Percentiles rank a stretch among this genome's conserved stretches.
These are phyloP conservation scores for Dichomitus squalens DNA, from an alignment of 1,284 basidiomycete species.

Conservation along the genomic window DNA sequence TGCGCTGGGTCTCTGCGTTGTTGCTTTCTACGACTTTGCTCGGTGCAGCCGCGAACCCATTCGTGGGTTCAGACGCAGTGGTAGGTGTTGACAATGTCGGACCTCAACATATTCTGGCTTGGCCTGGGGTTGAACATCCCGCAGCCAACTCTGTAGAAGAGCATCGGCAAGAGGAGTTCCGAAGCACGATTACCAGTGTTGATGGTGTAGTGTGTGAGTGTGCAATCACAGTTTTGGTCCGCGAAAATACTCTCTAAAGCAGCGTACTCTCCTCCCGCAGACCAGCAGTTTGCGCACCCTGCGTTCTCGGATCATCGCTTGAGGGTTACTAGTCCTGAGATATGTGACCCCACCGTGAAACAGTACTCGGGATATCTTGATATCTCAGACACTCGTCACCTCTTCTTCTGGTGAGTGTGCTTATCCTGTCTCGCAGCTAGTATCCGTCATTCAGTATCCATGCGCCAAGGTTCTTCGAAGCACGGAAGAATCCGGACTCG, in stretches of 20 bases:
- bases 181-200: not conserved
- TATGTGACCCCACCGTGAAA: slow-evolving; percentile 85
- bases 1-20: not conserved
- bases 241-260: not conserved
- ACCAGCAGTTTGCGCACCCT: slow-evolving; percentile 78
- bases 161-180: not conserved
- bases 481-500: slow-evolving; percentile 67
- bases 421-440: not conserved
- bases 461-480: slow-evolving; percentile 78
- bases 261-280: slow-evolving; percentile 36
- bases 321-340: slow-evolving; percentile 67
- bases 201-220: not conserved
- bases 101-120: not conserved
- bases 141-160: not conserved
- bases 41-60: not conserved
- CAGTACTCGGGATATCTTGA: slow-evolving; percentile 92
- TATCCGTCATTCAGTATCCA: not conserved
- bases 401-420: slow-evolving; percentile 79
- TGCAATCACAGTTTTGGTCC: no score
- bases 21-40: not conserved
- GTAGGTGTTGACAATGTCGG: not conserved
- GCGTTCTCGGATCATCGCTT: slow-evolving; percentile 71
- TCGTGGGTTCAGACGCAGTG: not conserved
- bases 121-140: not conserved
- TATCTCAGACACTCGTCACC: slow-evolving; percentile 81